Evolutionary conservation across 305 asterid genomes (phyloP).

Genomic region (Rubia balearica): DNA sequence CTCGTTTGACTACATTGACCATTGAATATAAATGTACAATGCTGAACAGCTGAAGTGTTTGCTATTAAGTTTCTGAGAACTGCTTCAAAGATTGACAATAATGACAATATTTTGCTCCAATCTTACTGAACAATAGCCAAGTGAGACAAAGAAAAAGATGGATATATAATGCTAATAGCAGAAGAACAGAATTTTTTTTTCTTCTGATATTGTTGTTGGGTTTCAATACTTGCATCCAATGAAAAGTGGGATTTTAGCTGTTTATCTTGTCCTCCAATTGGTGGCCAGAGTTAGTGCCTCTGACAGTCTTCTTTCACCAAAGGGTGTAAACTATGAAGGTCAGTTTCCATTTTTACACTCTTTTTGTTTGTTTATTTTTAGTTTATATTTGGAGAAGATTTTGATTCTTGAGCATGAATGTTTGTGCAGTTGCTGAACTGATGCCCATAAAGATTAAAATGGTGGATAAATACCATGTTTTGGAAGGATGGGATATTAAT

Average conservation of each 20-base stretch:
- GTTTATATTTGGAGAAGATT: not conserved
- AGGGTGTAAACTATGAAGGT: conserved; percentile 97
- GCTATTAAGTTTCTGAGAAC: not conserved
- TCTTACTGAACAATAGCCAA: not conserved
- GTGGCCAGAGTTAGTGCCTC: conserved; percentile 33
- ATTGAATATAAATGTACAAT: not conserved
- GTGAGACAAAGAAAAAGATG: not conserved
- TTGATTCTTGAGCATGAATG: conserved; percentile 18
- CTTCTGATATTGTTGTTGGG: conserved; percentile 8
- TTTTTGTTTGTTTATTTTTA: not conserved
- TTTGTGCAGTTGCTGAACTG: conserved; percentile 69
- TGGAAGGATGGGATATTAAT: conserved; percentile 96
- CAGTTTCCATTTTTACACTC: conserved; percentile 16
- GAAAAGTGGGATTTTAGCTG: conserved; percentile 33
- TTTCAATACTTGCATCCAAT: conserved; percentile 29
- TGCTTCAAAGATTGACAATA: not conserved
- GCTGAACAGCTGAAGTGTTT: conserved; percentile 1
- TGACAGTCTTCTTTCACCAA: conserved; percentile 75
- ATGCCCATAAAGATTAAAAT: conserved; percentile 76
- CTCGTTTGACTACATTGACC: not conserved
- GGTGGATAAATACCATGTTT: conserved; percentile 55
- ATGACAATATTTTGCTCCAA: not conserved
- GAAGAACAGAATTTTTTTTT: conserved; percentile 7
- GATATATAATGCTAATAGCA: not conserved
- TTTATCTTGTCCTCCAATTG: conserved; percentile 33